Percentiles rank a stretch among this genome's conserved stretches.
Conservation (phyloP, 129 eudicot species). For the Flaveria trinervia region DNA sequence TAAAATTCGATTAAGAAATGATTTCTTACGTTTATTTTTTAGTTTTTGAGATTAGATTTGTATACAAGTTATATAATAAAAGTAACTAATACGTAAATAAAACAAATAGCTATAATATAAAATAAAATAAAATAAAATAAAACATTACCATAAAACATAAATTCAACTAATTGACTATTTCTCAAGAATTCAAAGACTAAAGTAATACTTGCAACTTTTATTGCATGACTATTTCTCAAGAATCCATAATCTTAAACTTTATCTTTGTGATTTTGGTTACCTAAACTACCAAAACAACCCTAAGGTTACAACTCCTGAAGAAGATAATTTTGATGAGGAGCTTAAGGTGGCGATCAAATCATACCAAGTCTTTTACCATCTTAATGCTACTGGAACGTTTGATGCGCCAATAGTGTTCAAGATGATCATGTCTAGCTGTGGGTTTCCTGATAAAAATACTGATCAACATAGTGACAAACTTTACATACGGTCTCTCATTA, state of each 20-base stretch:
- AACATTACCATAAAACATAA: not conserved
- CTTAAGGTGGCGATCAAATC: constrained; percentile 38
- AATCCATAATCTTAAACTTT: constrained; percentile 19
- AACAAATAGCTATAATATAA: too few relatives aligned
- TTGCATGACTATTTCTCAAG: too few relatives aligned
- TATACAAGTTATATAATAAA: too few relatives aligned
- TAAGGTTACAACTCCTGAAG: not conserved
- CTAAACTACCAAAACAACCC: constrained; percentile 31
- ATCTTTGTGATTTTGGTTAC: constrained; percentile 41
- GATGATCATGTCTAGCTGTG: constrained; percentile 40
- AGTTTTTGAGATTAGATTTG: too few relatives aligned
- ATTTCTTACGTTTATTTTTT: too few relatives aligned
- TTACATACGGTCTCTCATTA: constrained; percentile 36
- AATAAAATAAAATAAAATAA: too few relatives aligned
- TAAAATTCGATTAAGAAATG: not conserved
- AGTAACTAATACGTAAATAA: too few relatives aligned
- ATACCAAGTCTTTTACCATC: constrained; percentile 43
- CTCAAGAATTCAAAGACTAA: not conserved
- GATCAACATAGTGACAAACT: constrained; percentile 3
- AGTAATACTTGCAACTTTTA: not conserved
- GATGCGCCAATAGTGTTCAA: constrained; percentile 27
- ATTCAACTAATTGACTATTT: constrained; percentile 26
- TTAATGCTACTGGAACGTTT: constrained; percentile 33
- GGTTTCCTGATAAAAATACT: constrained; percentile 34
- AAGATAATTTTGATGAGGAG: constrained; percentile 37